Evolutionary conservation across 331 rosid species (phyloP).

Genomic region (Erythrophleum ivorense): DNA sequence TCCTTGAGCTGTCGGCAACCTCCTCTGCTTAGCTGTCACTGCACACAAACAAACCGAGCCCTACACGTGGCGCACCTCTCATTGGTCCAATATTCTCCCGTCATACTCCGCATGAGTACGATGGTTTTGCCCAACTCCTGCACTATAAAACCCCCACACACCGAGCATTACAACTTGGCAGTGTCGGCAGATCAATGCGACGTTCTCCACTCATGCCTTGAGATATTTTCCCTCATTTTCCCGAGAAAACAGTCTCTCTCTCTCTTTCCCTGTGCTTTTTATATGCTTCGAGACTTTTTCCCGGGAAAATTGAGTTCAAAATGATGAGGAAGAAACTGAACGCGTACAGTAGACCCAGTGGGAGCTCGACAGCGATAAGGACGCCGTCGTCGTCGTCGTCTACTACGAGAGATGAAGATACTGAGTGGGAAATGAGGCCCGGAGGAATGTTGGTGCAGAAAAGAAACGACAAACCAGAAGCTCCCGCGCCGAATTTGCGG

Average conservation of each 20-base stretch:
- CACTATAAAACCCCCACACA: slow-evolving; percentile 28
- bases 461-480: slow-evolving; percentile 40
- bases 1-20: slow-evolving; percentile 69
- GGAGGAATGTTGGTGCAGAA: slow-evolving; percentile 93
- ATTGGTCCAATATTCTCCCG: slow-evolving; percentile 38
- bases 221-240: slow-evolving; percentile 36
- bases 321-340: slow-evolving; percentile 53
- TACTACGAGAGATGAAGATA: slow-evolving; percentile 36
- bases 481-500: slow-evolving; percentile 42
- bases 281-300: slow-evolving; percentile 5
- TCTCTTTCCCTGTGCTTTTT: not conserved
- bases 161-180: slow-evolving; percentile 36
- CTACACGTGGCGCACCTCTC: slow-evolving; percentile 42
- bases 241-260: not conserved
- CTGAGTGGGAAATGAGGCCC: slow-evolving; percentile 82
- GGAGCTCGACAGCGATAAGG: not conserved
- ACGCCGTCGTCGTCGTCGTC: slow-evolving; percentile 31
- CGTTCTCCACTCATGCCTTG: not conserved
- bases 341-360: slow-evolving; percentile 33
- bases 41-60: slow-evolving; percentile 34
- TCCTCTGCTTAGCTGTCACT: slow-evolving; percentile 67
- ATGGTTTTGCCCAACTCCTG: not conserved
- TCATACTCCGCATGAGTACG: slow-evolving; percentile 7
- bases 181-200: slow-evolving; percentile 59
- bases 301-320: slow-evolving; percentile 40